Evolutionary conservation across 2,329 filamentous ascomycete species (phyloP).

Genomic region (Monilinia polystroma): DNA sequence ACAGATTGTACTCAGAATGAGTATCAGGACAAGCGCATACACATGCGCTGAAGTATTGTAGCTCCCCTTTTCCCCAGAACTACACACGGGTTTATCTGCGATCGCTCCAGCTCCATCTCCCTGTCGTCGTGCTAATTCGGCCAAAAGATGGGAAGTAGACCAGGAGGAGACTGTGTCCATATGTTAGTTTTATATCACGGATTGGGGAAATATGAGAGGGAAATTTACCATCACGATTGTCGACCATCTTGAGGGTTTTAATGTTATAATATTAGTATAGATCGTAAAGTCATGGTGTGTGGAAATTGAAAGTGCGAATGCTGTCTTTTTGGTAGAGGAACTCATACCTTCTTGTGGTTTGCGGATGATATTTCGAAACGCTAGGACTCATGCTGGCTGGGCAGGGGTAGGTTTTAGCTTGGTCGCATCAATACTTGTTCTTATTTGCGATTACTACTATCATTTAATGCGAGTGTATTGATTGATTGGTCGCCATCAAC

Average conservation of each 20-base stretch:
- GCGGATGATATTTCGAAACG: constrained; percentile 1
- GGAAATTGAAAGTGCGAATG: not conserved
- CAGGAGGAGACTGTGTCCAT: constrained; percentile 18
- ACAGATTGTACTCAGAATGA: constrained; percentile 54
- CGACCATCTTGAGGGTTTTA: constrained; percentile 21
- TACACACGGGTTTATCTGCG: constrained; percentile 49
- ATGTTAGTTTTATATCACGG: constrained; percentile 1
- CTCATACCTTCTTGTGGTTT: not conserved
- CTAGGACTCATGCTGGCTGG: not conserved
- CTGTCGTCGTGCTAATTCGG: constrained; percentile 51
- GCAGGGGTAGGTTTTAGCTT: not conserved
- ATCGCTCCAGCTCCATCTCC: constrained; percentile 29
- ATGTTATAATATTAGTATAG: constrained; percentile 11
- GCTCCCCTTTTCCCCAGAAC: constrained; percentile 48
- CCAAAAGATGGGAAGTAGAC: constrained; percentile 44
- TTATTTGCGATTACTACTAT: not conserved
- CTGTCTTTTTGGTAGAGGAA: not conserved
- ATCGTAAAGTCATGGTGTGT: constrained; percentile 19
- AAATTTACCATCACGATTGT: constrained; percentile 15
- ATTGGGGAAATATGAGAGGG: not conserved
- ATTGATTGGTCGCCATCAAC: not conserved
- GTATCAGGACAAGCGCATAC: constrained; percentile 56
- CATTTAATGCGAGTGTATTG: constrained; percentile 1
- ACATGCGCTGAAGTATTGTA: constrained; percentile 59
- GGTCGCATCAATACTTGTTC: not conserved